phyloP scores from a whole-genome alignment of 768 basidiomycete genomes.

The Boletus rubescentipes region DNA sequence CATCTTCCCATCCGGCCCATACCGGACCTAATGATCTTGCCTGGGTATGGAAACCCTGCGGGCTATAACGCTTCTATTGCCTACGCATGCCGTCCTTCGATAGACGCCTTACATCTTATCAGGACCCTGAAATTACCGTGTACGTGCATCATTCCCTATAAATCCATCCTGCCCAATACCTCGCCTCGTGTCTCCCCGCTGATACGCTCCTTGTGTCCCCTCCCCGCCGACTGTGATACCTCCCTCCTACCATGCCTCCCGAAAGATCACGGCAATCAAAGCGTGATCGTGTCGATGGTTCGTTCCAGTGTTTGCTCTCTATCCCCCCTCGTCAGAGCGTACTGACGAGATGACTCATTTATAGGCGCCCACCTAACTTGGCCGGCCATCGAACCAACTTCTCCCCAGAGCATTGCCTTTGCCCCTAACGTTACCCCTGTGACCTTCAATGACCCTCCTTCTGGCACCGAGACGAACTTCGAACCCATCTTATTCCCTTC shows the following conservation, averaged over 20 bases:
- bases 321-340: constrained; percentile 1
- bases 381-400: constrained; percentile 42
- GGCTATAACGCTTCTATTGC: constrained; percentile 30
- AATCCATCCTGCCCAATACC: constrained; percentile 22
- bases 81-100: constrained; percentile 29
- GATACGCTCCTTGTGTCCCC: constrained; percentile 21
- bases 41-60: constrained; percentile 26
- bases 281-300: constrained; percentile 38
- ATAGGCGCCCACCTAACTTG: constrained; percentile 46
- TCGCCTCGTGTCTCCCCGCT: constrained; percentile 27
- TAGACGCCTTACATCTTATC: constrained; percentile 32
- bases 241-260: constrained; percentile 42
- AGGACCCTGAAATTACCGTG: constrained; percentile 36
- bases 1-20: constrained; percentile 17
- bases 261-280: constrained; percentile 41
- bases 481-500: constrained; percentile 63
- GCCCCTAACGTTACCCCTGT: constrained; percentile 57
- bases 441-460: constrained; percentile 51
- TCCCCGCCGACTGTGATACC: constrained; percentile 26
- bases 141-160: constrained; percentile 34
- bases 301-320: constrained; percentile 10
- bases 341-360: constrained; percentile 13
- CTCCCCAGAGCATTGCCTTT: constrained; percentile 49
- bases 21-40: constrained; percentile 18
- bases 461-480: constrained; percentile 35